Evolutionary conservation across 148 eudicot genomes (phyloP).

Genomic region (Heliosperma pusillum): DNA sequence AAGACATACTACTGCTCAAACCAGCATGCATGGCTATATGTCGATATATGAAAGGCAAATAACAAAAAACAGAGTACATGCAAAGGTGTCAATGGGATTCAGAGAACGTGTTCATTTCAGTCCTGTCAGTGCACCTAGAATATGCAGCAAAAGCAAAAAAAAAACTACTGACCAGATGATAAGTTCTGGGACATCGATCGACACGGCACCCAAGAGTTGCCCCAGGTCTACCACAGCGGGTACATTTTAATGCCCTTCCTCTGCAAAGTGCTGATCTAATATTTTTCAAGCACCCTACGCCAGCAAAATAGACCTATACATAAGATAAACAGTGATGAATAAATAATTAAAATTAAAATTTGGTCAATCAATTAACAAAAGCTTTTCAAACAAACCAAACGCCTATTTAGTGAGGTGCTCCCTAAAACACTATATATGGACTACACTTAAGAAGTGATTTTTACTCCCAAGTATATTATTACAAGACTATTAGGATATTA

Average conservation of each 20-base stretch:
- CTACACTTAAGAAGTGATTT: not conserved
- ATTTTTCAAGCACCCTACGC: constrained; percentile 89
- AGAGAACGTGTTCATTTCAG: not conserved
- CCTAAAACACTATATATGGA: not conserved
- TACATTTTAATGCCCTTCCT: constrained; percentile 87
- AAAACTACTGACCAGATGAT: constrained; percentile 70
- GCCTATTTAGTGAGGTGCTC: not conserved
- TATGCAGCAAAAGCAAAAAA: not conserved
- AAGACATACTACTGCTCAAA: not conserved
- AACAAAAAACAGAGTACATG: not conserved
- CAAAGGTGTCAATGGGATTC: not conserved
- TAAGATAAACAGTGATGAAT: constrained; percentile 23
- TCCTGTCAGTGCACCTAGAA: not conserved
- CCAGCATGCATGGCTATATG: not conserved
- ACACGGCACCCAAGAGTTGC: constrained; percentile 99
- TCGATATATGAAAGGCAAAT: not conserved
- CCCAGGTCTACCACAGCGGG: constrained; percentile 87
- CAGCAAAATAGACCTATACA: constrained; percentile 92
- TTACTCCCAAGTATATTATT: not conserved
- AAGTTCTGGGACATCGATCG: constrained; percentile 96
- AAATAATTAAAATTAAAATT: not conserved
- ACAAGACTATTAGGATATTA: no score
- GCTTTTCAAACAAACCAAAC: not conserved
- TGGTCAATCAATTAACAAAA: not conserved
- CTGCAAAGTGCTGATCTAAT: constrained; percentile 95